Evolutionary conservation across 208 protist genomes (phyloP), one percentile per base, ranked within the genome.

Genomic region (Blastocrithidia nonstop): DNA sequence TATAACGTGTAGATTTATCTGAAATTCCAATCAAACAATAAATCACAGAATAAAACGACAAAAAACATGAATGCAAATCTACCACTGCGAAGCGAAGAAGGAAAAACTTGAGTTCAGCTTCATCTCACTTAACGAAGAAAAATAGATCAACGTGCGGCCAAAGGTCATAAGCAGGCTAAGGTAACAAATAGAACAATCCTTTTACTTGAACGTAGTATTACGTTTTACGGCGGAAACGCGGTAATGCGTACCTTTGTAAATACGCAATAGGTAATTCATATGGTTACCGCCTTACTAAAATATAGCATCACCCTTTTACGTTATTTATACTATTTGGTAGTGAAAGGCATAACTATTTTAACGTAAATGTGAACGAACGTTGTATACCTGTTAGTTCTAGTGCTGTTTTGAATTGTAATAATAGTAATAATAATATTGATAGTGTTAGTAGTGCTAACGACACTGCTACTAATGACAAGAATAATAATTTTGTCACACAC

Each of bases 231-330:
- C n/a, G n/a, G n/a, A n/a, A n/a, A n/a, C n/a, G n/a, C n/a, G n/a
- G n/a, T 13, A 33, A 42, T 29, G 37, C 28, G 2, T 13, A 29
- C 23, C 15, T 17, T 21, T 3, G 22, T 33, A 3, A 41, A 57
- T 11, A n/a, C 22, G 35, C 44, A 42, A 7, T 29, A 8, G 62
- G 58, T 19, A 85, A 82, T 57, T 54, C 23, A 11, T 68, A 63
- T 50, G 81, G 81, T 9, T 91, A 76, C 52, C 71, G 73, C 16
- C 68, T 91, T 11, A 60, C 77, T 43, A 70, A 72, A 22, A 45
- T 79, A 17, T 64, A 66, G 29, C 68, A 74, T 45, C 47, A 73
- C 21, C 69, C 71, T 32, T 61, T 85, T 24, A 66, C 76, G 1
- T 59, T 86, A 37, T 82, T 74, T 52, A 54, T 91, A 7, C 65